Percentiles rank a stretch among this genome's conserved stretches.
Conservation (phyloP, 495 filamentous ascomycete species). For the Pyrenula massariospora region DNA sequence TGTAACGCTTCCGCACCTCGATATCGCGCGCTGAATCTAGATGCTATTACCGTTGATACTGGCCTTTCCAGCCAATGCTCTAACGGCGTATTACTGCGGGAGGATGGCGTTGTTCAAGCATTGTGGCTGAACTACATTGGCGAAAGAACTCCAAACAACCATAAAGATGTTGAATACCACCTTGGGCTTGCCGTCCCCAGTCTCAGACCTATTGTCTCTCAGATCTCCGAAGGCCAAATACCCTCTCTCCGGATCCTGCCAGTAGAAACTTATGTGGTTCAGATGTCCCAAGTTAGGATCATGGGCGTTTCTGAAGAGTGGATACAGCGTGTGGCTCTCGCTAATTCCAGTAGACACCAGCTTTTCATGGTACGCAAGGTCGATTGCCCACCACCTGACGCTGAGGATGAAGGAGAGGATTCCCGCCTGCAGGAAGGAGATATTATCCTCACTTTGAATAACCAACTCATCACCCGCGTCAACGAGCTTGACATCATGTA, state of each 20-base stretch:
- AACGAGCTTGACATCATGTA: constrained; percentile 96
- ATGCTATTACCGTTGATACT: constrained; percentile 95
- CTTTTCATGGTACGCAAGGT: constrained; percentile 98
- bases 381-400: constrained; percentile 50
- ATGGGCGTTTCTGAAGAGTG: constrained; percentile 96
- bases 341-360: constrained; percentile 85
- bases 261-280: constrained; percentile 86
- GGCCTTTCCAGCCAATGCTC: constrained; percentile 82
- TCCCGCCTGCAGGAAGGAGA: constrained; percentile 68
- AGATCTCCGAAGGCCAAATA: constrained; percentile 66
- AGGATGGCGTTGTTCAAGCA: constrained; percentile 86
- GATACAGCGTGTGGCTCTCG: constrained; percentile 76
- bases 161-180: constrained; percentile 94
- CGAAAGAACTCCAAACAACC: constrained; percentile 63
- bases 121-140: constrained; percentile 95
- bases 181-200: constrained; percentile 85
- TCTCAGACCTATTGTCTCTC: constrained; percentile 68
- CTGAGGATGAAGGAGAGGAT: constrained; percentile 19
- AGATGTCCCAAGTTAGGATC: constrained; percentile 94
- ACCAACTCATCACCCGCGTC: constrained; percentile 82
- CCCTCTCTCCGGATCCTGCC: constrained; percentile 83
- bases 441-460: constrained; percentile 83
- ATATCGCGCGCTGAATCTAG: constrained; percentile 91
- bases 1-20: constrained; percentile 84
- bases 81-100: constrained; percentile 81